phyloP scores from a whole-genome alignment of 805 yeast genomes.

The Schizosaccharomyces cryophilus region DNA sequence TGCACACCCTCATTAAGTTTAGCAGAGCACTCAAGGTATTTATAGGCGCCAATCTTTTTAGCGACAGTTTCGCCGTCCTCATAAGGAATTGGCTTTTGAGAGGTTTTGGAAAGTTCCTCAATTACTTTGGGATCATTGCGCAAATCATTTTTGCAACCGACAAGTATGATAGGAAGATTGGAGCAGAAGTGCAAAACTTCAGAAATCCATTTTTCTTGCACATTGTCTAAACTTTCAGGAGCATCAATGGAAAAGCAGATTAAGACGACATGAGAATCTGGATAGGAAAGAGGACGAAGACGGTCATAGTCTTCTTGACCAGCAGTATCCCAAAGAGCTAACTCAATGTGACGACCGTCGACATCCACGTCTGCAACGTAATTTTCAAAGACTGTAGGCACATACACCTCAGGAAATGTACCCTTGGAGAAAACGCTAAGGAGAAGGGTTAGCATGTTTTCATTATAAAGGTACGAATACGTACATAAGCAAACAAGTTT shows the following conservation, averaged over 20 bases:
- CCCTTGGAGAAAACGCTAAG: slow-evolving; percentile 50
- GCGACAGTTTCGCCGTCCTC: slow-evolving; percentile 73
- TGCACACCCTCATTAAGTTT: slow-evolving; percentile 75
- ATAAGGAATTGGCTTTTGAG: slow-evolving; percentile 56
- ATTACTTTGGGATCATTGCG: slow-evolving; percentile 61
- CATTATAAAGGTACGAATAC: not conserved
- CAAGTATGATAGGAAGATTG: slow-evolving; percentile 76
- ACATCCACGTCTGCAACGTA: slow-evolving; percentile 90
- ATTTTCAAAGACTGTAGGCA: slow-evolving; percentile 90
- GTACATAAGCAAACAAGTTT: slow-evolving; percentile 60
- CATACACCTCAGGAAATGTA: slow-evolving; percentile 81
- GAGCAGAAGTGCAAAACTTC: slow-evolving; percentile 87
- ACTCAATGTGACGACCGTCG: slow-evolving; percentile 74
- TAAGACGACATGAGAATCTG: slow-evolving; percentile 74
- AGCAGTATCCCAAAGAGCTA: slow-evolving; percentile 95
- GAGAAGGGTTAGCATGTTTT: not conserved
- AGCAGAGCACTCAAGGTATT: slow-evolving; percentile 81
- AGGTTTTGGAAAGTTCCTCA: slow-evolving; percentile 46
- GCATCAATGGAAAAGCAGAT: slow-evolving; percentile 78
- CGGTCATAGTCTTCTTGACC: slow-evolving; percentile 96
- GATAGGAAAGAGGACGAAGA: slow-evolving; percentile 71
- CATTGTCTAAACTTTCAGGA: slow-evolving; percentile 80
- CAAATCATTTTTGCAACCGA: slow-evolving; percentile 77
- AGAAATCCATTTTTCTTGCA: slow-evolving; percentile 86
- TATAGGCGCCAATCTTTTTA: slow-evolving; percentile 65